A percentile compares a stretch with the other conserved stretches of the same genome.
phyloP scores from a whole-genome alignment of 1,284 basidiomycete genomes.

The Agaricales sp. region DNA sequence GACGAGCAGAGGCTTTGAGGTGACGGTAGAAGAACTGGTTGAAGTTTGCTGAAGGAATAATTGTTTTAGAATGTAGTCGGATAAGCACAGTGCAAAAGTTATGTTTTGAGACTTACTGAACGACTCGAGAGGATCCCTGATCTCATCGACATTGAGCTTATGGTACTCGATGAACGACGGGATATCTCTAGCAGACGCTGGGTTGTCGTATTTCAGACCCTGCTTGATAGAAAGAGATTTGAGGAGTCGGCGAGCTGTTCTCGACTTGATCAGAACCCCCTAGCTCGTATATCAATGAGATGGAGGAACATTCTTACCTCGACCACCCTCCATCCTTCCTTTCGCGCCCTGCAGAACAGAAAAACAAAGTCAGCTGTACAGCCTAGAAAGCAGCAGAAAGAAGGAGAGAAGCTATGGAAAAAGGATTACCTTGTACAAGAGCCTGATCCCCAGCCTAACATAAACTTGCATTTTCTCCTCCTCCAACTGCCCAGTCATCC shows the following conservation, averaged over 20 bases:
- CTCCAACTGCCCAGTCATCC: slow-evolving; percentile 82
- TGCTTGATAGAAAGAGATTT: slow-evolving; percentile 92
- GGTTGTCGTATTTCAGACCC: slow-evolving; percentile 86
- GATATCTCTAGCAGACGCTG: slow-evolving; percentile 80
- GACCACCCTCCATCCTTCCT: slow-evolving; percentile 82
- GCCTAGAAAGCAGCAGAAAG: background rate
- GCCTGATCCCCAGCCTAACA: slow-evolving; percentile 83
- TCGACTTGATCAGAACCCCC: too few species aligned
- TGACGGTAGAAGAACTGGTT: slow-evolving; percentile 60
- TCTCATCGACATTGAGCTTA: slow-evolving; percentile 73
- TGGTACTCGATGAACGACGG: slow-evolving; percentile 87
- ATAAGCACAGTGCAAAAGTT: slow-evolving; percentile 3
- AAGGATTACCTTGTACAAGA: slow-evolving; percentile 72
- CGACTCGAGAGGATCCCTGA: slow-evolving; percentile 71
- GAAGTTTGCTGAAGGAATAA: slow-evolving; percentile 59
- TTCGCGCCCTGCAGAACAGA: slow-evolving; percentile 55
- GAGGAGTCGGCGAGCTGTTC: slow-evolving; percentile 63
- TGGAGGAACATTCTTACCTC: slow-evolving; percentile 39
- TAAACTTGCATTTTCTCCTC: slow-evolving; percentile 99
- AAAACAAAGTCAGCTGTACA: background rate
- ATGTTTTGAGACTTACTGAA: slow-evolving; percentile 66
- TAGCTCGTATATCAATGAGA: too few species aligned
- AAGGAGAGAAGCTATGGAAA: slow-evolving; percentile 2
- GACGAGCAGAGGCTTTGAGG: slow-evolving; percentile 77
- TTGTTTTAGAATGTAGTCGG: too few species aligned